Percentiles rank a stretch among this genome's conserved stretches.
phyloP scores from a whole-genome alignment of 1,284 basidiomycete genomes.

The Ustilago nuda region DNA sequence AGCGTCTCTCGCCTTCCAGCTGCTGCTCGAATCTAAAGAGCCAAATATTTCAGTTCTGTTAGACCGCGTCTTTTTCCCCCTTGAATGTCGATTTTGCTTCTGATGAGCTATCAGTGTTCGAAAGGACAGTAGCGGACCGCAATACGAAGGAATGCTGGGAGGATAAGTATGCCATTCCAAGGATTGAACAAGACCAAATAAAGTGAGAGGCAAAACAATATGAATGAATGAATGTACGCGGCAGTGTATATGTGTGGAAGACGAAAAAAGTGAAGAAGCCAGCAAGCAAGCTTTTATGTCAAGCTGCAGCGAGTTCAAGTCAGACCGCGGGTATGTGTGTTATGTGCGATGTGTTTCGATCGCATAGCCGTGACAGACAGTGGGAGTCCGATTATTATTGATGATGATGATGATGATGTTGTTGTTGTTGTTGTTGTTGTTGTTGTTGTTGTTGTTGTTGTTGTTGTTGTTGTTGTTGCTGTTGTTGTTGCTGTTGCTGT shows the following conservation, averaged over 20 bases:
- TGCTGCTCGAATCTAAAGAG: conserved; percentile 14
- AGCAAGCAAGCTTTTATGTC: background rate
- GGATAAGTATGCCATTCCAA: conserved; percentile 13
- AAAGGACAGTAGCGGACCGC: background rate
- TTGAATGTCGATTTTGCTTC: background rate
- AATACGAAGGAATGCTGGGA: background rate
- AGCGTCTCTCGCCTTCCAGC: conserved; percentile 44
- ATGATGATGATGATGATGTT: conserved; percentile 24
- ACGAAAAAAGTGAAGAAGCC: conserved; percentile 9
- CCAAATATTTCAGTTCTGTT: background rate
- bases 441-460: conserved; percentile 26
- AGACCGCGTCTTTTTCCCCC: too few species aligned
- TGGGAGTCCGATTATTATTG: background rate
- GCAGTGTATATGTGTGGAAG: conserved; percentile 9
- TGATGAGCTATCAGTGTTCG: too few species aligned
- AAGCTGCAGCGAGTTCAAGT: background rate
- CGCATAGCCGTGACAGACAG: background rate
- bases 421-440: conserved; percentile 20
- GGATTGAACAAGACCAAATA: conserved; percentile 2
- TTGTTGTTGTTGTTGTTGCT: conserved; percentile 33
- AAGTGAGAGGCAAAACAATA: conserved; percentile 1
- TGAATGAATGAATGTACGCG: conserved; percentile 20
- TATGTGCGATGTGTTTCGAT: conserved; percentile 1
- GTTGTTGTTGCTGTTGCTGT: conserved; percentile 16
- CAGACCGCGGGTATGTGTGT: conserved; percentile 8